A percentile compares a stretch with the other conserved stretches of the same genome.
Conservation (phyloP, 1,284 basidiomycete genomes). For the Sanghuangporus baumii region DNA sequence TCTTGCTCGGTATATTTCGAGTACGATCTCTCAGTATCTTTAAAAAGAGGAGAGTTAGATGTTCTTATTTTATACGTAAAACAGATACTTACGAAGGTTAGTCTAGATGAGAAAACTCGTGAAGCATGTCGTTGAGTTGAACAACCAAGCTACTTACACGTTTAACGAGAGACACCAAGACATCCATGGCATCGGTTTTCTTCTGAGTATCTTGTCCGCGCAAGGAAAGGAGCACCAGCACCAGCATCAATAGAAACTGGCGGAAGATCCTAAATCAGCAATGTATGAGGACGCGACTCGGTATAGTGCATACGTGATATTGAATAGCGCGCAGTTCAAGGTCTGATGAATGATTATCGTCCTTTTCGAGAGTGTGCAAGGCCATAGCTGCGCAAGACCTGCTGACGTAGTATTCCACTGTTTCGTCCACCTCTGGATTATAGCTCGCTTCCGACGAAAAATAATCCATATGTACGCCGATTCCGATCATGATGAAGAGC, state of each 20-base stretch:
- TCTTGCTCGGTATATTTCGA: background rate
- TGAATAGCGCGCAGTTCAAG: background rate
- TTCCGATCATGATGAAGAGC: background rate
- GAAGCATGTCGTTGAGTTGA: background rate
- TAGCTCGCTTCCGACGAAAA: background rate
- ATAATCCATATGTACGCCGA: background rate
- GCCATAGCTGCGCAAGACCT: background rate
- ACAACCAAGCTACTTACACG: background rate
- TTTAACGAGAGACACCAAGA: background rate
- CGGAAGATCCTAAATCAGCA: background rate
- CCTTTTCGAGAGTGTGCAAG: background rate
- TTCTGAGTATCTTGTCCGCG: background rate
- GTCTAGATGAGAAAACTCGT: too few species aligned
- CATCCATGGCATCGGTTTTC: background rate
- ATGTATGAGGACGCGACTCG: background rate
- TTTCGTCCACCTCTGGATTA: background rate
- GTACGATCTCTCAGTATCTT: background rate
- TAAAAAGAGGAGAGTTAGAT: too few species aligned
- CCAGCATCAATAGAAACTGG: background rate
- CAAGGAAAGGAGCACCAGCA: background rate
- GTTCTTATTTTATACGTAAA: too few species aligned
- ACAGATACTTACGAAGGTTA: too few species aligned
- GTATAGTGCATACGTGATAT: background rate
- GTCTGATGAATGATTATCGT: background rate
- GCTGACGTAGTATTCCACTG: background rate